Conservation (phyloP, 2,329 filamentous ascomycete species). For the Remersonia thermophila region DNA sequence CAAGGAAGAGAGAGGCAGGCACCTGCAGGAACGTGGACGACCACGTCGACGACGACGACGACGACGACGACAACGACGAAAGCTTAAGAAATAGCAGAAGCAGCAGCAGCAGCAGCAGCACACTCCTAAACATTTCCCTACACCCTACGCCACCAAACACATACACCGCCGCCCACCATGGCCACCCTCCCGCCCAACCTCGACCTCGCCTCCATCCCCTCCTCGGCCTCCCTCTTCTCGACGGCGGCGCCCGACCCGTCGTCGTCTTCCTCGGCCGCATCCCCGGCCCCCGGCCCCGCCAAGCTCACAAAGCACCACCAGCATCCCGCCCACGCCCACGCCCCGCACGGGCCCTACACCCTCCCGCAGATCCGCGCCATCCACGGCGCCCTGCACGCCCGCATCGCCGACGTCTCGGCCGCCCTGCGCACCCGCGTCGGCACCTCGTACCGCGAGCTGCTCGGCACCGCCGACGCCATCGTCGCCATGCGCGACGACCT, state of each 20-base stretch:
- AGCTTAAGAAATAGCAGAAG: too few relatives aligned
- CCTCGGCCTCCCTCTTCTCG: constrained; percentile 8
- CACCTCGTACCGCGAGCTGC: constrained; percentile 69
- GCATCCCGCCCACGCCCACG: too few relatives aligned
- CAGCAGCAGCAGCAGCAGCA: too few relatives aligned
- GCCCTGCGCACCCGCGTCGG: constrained; percentile 53
- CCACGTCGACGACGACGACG: too few relatives aligned
- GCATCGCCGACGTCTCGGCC: constrained; percentile 49
- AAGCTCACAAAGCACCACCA: too few relatives aligned
- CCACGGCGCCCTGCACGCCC: constrained; percentile 45
- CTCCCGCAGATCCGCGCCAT: constrained; percentile 52
- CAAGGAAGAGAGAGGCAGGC: too few relatives aligned
- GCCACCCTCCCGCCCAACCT: constrained; percentile 2
- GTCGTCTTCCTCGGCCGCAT: too few relatives aligned
- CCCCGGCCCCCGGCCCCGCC: background rate
- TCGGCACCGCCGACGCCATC: constrained; percentile 89
- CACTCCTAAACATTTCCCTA: too few relatives aligned
- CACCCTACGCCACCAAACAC: too few relatives aligned
- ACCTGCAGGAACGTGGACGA: too few relatives aligned
- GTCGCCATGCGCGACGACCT: constrained; percentile 77
- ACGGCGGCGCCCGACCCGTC: background rate
- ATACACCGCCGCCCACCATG: too few relatives aligned
- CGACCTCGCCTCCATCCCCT: constrained; percentile 6
- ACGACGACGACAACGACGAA: too few relatives aligned
- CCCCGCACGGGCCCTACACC: constrained; percentile 29